A percentile compares a stretch with the other conserved stretches of the same genome.
Conservation (phyloP, 148 eudicot species). For the Vaccinium myrtillus region DNA sequence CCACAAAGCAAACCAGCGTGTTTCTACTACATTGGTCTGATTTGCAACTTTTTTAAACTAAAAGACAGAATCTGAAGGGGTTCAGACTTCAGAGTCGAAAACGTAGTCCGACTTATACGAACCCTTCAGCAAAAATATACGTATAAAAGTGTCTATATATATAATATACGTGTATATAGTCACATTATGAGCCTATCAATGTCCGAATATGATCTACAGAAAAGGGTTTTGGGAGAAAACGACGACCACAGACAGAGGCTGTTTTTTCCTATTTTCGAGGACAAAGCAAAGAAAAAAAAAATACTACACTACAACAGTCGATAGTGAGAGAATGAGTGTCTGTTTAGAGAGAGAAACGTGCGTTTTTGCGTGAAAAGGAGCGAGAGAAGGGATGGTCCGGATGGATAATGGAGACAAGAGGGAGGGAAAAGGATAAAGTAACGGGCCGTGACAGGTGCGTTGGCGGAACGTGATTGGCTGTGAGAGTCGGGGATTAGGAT, state of each 20-base stretch:
- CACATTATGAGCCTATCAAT: not conserved
- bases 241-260: constrained; percentile 14
- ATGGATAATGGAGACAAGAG: not conserved
- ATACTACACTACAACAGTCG: not conserved
- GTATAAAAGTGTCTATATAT: not conserved
- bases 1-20: not conserved
- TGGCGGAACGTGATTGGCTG: not conserved
- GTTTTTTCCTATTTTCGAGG: constrained; percentile 8
- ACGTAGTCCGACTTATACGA: not conserved
- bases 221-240: constrained; percentile 14
- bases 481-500: not conserved
- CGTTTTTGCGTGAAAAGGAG: constrained; percentile 29
- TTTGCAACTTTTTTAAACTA: not conserved
- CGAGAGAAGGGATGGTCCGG: constrained; percentile 1
- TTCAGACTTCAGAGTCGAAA: not conserved
- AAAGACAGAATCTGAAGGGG: not conserved
- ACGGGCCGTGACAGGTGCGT: not conserved
- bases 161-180: not conserved
- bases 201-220: constrained; percentile 8
- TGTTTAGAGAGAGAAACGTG: constrained; percentile 20
- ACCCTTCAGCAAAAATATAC: not conserved
- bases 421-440: not conserved
- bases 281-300: constrained; percentile 11
- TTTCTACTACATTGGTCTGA: not conserved
- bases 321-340: constrained; percentile 10